Conservation (phyloP, 768 basidiomycete genomes). For the Kwoniella botswanensis region DNA sequence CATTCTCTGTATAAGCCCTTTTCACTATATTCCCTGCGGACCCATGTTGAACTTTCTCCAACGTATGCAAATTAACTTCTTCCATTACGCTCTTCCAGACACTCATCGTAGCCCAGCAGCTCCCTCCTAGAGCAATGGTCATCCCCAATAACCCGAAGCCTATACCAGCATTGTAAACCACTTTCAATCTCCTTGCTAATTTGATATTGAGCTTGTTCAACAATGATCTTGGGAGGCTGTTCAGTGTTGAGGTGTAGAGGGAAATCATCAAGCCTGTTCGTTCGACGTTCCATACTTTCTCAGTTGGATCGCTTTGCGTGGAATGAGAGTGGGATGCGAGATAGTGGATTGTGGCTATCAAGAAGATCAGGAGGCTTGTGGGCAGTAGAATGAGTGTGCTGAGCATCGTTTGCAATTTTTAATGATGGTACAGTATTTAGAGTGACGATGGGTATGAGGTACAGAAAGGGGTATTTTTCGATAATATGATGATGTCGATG, state of each 20-base stretch:
- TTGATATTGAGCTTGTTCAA: conserved; percentile 13
- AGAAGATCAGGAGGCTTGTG: conserved; percentile 20
- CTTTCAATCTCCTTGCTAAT: conserved; percentile 15
- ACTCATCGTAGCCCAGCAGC: conserved; percentile 29
- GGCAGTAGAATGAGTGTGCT: conserved; percentile 26
- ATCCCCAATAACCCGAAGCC: conserved; percentile 30
- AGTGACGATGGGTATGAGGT: too few relatives aligned
- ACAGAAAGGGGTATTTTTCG: too few relatives aligned
- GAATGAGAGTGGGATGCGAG: conserved; percentile 10
- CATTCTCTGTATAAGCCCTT: neutral
- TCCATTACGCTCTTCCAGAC: conserved; percentile 47
- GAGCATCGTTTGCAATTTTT: conserved; percentile 2
- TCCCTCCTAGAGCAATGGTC: conserved; percentile 14
- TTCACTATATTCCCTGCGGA: conserved; percentile 8
- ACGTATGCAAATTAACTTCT: conserved; percentile 40
- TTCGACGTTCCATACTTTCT: conserved; percentile 30
- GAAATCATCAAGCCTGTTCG: conserved; percentile 25
- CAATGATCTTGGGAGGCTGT: conserved; percentile 31
- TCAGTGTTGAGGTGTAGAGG: conserved; percentile 35
- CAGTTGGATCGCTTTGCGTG: conserved; percentile 7
- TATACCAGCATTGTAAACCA: conserved; percentile 31
- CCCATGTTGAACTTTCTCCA: conserved; percentile 2
- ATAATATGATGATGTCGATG: too few relatives aligned
- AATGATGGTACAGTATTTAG: neutral
- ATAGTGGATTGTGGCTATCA: conserved; percentile 27